phyloP scores from a whole-genome alignment of 2,329 filamentous ascomycete species.

The Dothiorella sarmentorum region DNA sequence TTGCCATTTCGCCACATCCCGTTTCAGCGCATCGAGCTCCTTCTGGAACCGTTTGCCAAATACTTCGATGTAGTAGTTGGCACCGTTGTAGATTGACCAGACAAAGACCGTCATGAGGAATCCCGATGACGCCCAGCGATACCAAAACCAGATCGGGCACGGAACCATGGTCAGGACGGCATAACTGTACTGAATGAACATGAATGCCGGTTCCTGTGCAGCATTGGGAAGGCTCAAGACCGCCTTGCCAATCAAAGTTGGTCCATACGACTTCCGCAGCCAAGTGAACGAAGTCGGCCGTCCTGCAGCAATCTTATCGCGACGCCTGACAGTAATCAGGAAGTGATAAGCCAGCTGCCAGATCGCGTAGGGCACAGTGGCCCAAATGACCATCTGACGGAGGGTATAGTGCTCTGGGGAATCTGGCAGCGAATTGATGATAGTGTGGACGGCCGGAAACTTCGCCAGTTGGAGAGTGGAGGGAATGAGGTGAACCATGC shows the following conservation, averaged over 20 bases:
- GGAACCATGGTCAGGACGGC: constrained; percentile 91
- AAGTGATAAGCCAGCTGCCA: constrained; percentile 96
- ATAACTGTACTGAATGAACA: constrained; percentile 92
- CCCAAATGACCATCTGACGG: constrained; percentile 87
- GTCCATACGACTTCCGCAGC: constrained; percentile 87
- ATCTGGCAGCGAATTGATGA: constrained; percentile 66
- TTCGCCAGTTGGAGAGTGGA: constrained; percentile 61
- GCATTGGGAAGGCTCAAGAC: constrained; percentile 72
- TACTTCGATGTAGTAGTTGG: constrained; percentile 96
- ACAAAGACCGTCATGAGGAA: constrained; percentile 83
- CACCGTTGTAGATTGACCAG: constrained; percentile 95
- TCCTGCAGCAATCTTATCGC: constrained; percentile 92
- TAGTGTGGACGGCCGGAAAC: constrained; percentile 82
- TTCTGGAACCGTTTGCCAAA: constrained; percentile 97
- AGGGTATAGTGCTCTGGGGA: constrained; percentile 77
- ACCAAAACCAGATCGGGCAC: constrained; percentile 93
- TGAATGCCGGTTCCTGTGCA: constrained; percentile 86
- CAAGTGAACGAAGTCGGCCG: constrained; percentile 96
- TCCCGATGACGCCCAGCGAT: constrained; percentile 68
- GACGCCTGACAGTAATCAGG: constrained; percentile 89
- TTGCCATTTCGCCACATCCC: constrained; percentile 88
- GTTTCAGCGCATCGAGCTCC: constrained; percentile 83
- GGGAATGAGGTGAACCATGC: constrained; percentile 78
- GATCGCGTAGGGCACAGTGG: constrained; percentile 82
- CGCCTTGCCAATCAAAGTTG: constrained; percentile 80